phyloP scores from a whole-genome alignment of 164 flowering plant species.

The Macadamia tetraphylla region DNA sequence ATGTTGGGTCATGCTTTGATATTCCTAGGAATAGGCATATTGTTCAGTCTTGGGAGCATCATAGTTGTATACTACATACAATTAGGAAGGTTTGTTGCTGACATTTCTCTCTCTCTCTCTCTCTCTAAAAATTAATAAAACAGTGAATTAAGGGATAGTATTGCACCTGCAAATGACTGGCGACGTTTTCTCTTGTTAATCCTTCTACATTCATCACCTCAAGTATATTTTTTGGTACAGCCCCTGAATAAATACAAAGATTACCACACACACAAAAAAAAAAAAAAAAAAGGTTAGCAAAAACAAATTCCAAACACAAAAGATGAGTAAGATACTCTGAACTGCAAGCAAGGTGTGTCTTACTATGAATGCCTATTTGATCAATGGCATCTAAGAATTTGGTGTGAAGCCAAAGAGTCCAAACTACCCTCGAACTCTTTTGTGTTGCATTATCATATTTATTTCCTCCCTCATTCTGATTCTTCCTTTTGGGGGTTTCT shows the following conservation, averaged over 20 bases:
- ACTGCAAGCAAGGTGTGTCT: background rate
- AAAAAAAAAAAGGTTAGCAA: no score
- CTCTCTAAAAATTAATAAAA: no score
- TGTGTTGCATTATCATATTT: background rate
- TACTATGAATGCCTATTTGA: constrained; percentile 15
- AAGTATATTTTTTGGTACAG: constrained; percentile 21
- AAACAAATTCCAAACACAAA: background rate
- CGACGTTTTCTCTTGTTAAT: constrained; percentile 17
- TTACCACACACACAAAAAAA: background rate
- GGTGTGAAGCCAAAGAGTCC: constrained; percentile 9
- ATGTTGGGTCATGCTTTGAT: no score
- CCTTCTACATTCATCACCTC: constrained; percentile 22
- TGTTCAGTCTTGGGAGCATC: no score
- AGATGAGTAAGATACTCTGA: background rate
- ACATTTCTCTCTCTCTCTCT: no score
- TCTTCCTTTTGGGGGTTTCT: background rate
- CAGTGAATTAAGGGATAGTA: no score
- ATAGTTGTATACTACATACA: no score
- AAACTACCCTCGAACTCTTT: constrained; percentile 18
- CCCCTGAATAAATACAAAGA: constrained; percentile 8
- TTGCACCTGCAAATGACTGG: constrained; percentile 31
- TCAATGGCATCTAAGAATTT: constrained; percentile 15
- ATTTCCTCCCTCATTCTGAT: constrained; percentile 2
- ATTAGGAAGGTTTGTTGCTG: no score
- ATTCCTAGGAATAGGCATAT: no score